Base-by-base conservation (phyloP, 2,329 filamentous ascomycete species). In the Colletotrichum tropicicola region DNA sequence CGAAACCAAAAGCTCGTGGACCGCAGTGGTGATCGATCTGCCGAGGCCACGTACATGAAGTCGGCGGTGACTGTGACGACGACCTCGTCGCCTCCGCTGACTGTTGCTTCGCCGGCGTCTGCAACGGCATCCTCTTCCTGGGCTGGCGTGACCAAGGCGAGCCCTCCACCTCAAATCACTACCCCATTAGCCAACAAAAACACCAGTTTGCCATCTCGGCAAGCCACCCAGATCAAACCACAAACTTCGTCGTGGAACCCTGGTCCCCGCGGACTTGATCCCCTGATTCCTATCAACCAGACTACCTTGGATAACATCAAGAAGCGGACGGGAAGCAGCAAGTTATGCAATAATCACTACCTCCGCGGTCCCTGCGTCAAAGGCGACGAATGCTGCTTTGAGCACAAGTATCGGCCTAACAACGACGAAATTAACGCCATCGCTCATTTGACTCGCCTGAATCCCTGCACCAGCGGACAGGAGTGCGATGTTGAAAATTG, bases 301-400 rank as follows among this genome's bases (percentile, higher is more conserved):
- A 65, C 72, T 1, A 80, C 80, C 7, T 73, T 89, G 64, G 86
- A 89, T 13, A 79, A 74, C 21, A 81, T 89, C 69, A 88, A 87
- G 77, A 85, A 82, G 71, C 80, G 86, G 62, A 84, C 82, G 59
- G 83, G 83, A 30, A 77, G 75, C 68, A 81, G 84, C 66, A 89
- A 89, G 73, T 76, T 89, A 7, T 90, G 87, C 78, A 89, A 89
- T 72, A 87, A 87, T 51, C 85, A 88, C 70, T 89, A 87, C 70
- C 79, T 90, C 28, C 80, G 85, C 17, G 86, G 86, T 0, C 83
- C 83, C 1, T 90, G 87, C 68, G 72, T 78, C 49, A 89, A 87
- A 69, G 80, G 80, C 9, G 78, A 82, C n/a, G 76, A 79, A 5
- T 90, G 87, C 74, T 78, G 76, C 52, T 90, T 88, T 69, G 83